Evolutionary conservation across 1,284 basidiomycete species (phyloP).

Genomic region (Sparassis latifolia): DNA sequence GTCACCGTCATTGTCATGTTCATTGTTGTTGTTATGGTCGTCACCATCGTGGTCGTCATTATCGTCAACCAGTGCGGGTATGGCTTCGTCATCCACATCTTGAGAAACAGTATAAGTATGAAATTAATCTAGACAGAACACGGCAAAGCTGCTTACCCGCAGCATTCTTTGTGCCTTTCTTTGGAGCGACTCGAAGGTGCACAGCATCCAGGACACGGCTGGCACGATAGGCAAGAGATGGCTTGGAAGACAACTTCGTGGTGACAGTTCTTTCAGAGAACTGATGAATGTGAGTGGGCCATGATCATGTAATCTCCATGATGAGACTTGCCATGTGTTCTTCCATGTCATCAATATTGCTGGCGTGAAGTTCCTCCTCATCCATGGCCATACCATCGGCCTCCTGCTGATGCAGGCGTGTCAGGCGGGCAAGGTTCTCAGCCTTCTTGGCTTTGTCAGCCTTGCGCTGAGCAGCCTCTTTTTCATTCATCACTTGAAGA

Average conservation of each 20-base stretch:
- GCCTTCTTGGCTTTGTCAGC: neutral
- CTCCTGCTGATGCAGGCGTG: neutral
- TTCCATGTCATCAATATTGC: neutral
- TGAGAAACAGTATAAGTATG: no score
- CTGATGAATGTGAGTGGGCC: neutral
- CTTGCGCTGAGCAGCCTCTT: neutral
- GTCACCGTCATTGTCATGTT: neutral
- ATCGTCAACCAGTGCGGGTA: no score
- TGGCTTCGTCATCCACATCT: no score
- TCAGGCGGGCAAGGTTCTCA: neutral
- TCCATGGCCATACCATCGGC: neutral
- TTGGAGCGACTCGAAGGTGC: no score
- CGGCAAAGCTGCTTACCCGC: no score
- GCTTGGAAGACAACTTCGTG: neutral
- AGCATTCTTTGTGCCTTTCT: no score
- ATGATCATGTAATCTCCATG: neutral
- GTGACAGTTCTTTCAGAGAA: neutral
- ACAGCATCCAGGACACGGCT: neutral
- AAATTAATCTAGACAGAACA: no score
- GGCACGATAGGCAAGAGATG: neutral
- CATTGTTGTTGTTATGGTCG: neutral
- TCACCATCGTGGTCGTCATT: no score
- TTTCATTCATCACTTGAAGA: neutral
- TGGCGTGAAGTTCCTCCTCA: neutral
- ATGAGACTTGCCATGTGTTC: neutral